Percentiles rank a stretch among this genome's conserved stretches.
Conservation (phyloP, 495 filamentous ascomycete genomes). For the Penicillium angulare region DNA sequence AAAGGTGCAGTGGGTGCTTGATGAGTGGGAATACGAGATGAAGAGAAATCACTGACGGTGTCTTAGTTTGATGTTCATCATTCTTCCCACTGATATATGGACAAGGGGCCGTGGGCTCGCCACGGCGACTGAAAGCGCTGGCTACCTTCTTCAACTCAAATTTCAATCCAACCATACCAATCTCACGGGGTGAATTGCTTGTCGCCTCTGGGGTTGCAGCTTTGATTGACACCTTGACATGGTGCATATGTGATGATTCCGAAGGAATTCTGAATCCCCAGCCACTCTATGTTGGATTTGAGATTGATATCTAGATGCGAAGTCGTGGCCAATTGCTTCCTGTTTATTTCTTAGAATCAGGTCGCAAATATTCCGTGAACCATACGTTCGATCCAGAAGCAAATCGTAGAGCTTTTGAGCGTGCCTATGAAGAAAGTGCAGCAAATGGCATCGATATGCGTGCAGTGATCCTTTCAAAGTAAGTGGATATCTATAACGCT, state of each 20-base stretch:
- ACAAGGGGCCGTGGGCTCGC: constrained; percentile 15
- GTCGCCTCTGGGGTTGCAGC: constrained; percentile 36
- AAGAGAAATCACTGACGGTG: neutral
- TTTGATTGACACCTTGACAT: constrained; percentile 33
- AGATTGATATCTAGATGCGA: constrained; percentile 9
- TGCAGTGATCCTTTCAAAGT: constrained; percentile 44
- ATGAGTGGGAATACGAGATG: neutral
- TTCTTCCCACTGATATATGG: constrained; percentile 16
- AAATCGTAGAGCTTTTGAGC: constrained; percentile 8
- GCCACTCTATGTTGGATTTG: constrained; percentile 41
- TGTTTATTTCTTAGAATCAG: constrained; percentile 14
- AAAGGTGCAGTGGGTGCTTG: neutral
- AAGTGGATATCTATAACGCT: neutral
- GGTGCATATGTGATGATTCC: constrained; percentile 27
- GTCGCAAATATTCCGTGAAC: constrained; percentile 24
- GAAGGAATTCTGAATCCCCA: constrained; percentile 38
- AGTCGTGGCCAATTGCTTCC: constrained; percentile 7
- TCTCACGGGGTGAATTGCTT: constrained; percentile 35
- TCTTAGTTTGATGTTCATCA: neutral
- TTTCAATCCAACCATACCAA: constrained; percentile 25
- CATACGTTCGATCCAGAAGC: constrained; percentile 29
- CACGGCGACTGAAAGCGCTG: constrained; percentile 30
- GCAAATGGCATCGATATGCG: constrained; percentile 26
- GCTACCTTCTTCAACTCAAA: constrained; percentile 35
- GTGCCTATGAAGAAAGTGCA: neutral